Conservation (phyloP, 345 rosid species). For the Stellera chamaejasme region DNA sequence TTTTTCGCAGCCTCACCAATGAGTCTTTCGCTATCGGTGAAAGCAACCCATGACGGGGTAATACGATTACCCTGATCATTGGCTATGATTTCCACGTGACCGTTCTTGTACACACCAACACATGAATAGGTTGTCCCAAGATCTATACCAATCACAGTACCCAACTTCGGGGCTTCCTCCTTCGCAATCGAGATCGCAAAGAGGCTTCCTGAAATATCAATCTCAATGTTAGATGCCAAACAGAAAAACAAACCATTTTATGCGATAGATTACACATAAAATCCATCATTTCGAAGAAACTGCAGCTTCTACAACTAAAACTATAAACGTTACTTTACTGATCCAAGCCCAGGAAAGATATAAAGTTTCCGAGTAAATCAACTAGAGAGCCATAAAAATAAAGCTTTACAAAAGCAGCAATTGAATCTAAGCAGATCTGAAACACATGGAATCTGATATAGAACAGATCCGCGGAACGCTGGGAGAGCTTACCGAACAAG, state of each 20-base stretch:
- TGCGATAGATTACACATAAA: no score
- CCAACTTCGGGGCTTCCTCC: constrained; percentile 71
- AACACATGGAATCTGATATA: constrained; percentile 5
- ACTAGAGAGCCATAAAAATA: no score
- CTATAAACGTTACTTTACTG: no score
- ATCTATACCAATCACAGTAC: constrained; percentile 92
- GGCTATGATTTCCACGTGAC: constrained; percentile 96
- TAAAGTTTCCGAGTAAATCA: no score
- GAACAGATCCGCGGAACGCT: not conserved
- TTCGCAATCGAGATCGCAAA: constrained; percentile 57
- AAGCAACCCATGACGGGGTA: constrained; percentile 96
- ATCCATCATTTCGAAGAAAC: no score
- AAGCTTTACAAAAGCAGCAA: no score
- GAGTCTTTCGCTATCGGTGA: constrained; percentile 86
- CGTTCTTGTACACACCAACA: constrained; percentile 96
- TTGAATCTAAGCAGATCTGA: constrained; percentile 12
- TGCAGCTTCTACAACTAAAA: no score
- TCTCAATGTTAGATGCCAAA: no score
- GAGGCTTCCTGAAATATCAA: constrained; percentile 31
- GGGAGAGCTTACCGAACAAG: constrained; percentile 39
- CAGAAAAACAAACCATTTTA: no score
- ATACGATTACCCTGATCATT: constrained; percentile 98
- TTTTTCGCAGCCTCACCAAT: constrained; percentile 99
- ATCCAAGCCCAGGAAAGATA: no score
- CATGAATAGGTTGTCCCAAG: constrained; percentile 96